Evolutionary conservation across 768 basidiomycete species (phyloP), one percentile per base, ranked within the genome.

Genomic region (Hygrophoropsis aurantiaca): DNA sequence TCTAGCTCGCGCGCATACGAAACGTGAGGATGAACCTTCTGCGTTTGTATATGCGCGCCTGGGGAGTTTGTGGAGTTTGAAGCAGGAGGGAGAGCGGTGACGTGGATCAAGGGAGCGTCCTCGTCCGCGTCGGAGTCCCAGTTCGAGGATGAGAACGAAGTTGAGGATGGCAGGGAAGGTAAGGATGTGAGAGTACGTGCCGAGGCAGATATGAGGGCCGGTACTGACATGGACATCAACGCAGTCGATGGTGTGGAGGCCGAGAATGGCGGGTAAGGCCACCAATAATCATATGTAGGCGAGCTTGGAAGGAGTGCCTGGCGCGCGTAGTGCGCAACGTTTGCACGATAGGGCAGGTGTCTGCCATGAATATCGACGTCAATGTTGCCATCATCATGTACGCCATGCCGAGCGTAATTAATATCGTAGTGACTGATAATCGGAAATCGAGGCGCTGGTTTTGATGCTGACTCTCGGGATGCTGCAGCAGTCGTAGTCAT

Each of bases 201-300:
- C 19, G 44, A 40, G 18, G 47, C 43, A 25, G 40, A 27, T 13
- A 46, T 43, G 44, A 19, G 35, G 42, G 23, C 48, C 45, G 25
- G 34, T 32, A n/a, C 46, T n/a, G n/a, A n/a, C n/a, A n/a, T n/a
- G n/a, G n/a, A n/a, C n/a, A n/a, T n/a, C 34, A 16, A 30, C 24
- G 40, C 37, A 44, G 19, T 30, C 6, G 21, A 19, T 34, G 7
- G 25, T 21, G 39, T 39, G 16, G 52, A 35, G 25, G 46, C 50
- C 36, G 43, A 49, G 10, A 26, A 49, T 25, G 49, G 33, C 20
- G 70, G 65, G 49, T 68, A 73, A 1, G 69, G 66, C 72, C 62
- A 73, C 73, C 64, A 69, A 47, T 68, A 63, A 49, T 68, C 61
- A 42, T 57, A 64, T 36, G 65, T 62, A 13, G 65, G 59, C 6